Evolutionary conservation across 345 rosid genomes (phyloP).

Genomic region (Pistacia atlantica): DNA sequence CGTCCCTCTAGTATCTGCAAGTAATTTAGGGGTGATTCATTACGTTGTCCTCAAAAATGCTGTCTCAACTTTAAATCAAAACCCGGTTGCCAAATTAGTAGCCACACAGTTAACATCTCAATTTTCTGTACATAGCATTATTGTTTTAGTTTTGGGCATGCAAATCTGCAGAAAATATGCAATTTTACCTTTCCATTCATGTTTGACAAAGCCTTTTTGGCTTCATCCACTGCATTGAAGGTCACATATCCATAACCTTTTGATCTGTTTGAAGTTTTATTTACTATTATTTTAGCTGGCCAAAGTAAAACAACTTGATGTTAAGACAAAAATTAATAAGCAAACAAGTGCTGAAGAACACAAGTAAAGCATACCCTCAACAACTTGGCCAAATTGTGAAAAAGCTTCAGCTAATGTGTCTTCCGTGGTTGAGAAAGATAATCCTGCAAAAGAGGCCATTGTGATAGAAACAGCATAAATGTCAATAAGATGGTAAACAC

Average conservation of each 20-base stretch:
- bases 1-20: slow-evolving; percentile 68
- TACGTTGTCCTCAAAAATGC: too few species aligned
- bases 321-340: neutral
- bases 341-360: neutral
- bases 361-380: slow-evolving; percentile 40
- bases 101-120: too few species aligned
- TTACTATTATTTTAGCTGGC: slow-evolving; percentile 47
- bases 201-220: slow-evolving; percentile 46
- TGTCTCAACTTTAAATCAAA: too few species aligned
- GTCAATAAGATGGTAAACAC: neutral
- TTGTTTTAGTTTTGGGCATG: neutral
- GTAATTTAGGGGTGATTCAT: slow-evolving; percentile 1
- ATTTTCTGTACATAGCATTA: too few species aligned
- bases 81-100: too few species aligned
- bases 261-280: slow-evolving; percentile 41
- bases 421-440: slow-evolving; percentile 55
- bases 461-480: neutral
- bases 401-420: slow-evolving; percentile 45
- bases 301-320: slow-evolving; percentile 1
- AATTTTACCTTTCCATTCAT: slow-evolving; percentile 61
- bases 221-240: slow-evolving; percentile 48
- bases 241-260: slow-evolving; percentile 67
- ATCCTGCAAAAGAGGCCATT: slow-evolving; percentile 35
- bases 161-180: neutral
- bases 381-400: slow-evolving; percentile 59